Evolutionary conservation across 352 stramenopile genomes (phyloP), one percentile per base, ranked within the genome.

Genomic region (Elongisporangium undulatum): DNA sequence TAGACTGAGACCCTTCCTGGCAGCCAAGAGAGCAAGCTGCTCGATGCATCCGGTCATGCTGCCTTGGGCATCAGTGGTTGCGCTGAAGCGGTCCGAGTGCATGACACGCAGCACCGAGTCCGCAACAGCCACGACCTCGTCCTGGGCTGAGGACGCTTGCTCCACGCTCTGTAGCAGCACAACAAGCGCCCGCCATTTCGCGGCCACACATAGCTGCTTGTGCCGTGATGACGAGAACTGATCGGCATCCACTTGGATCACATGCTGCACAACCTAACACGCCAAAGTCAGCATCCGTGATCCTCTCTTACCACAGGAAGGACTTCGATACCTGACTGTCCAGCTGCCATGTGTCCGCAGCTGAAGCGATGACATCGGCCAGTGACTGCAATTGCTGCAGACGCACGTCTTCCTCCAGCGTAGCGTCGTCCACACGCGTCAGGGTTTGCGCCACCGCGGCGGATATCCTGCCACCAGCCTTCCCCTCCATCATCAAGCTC

Each of bases 81-180:
- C 56, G 9, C 29, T 41, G 19, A 77, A 74, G 22, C 56, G 54
- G 56, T 73, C 62, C 17, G 19, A 17, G 12, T 63, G 61, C n/a
- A 73, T 66, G 34, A 59, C 55, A 22, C 55, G 57, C 51, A 73
- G 56, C 22, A 73, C 51, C 52, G 45, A 34, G 9, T 13, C 8
- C 29, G 8, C 29, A 13, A 41, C 29, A 41, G 8, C 13, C 29
- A 41, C 29, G 4, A 41, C 4, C 1, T 41, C 29, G 29, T 41
- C 29, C 29, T 41, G 29, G 8, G 29, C 29, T 41, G 29, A 41
- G 9, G 29, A 41, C 29, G 29, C 8, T 15, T 41, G 29, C 29
- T 41, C 9, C 5, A 13, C 29, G 29, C 9, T 41, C 29, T 41
- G 29, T 41, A 41, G 29, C 29, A 41, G 9, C 29, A 9, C 29